A percentile compares a stretch with the other conserved stretches of the same genome.
Conservation (phyloP, 2,329 filamentous ascomycete genomes). For the Sporothrix euskadiensis region DNA sequence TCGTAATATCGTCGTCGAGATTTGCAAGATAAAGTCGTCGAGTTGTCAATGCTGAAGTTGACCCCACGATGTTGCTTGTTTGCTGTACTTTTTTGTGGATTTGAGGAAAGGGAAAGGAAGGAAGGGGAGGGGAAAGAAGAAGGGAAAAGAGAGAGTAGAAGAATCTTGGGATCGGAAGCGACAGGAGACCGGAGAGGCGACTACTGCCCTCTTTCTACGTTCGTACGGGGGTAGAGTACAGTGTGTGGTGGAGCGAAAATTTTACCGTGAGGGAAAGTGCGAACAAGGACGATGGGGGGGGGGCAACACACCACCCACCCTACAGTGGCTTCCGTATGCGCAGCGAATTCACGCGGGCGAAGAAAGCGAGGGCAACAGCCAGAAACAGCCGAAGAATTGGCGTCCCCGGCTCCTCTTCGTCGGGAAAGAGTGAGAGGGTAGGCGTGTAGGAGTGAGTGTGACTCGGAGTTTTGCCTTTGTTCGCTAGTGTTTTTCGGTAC, state of each 20-base stretch:
- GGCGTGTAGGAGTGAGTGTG: not conserved
- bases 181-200: slow-evolving; percentile 7
- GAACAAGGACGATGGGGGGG: not conserved
- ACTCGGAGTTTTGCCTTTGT: not conserved
- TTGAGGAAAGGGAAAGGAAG: not conserved
- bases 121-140: not conserved
- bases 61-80: slow-evolving; percentile 8
- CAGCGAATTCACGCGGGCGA: slow-evolving; percentile 4
- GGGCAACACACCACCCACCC: not conserved
- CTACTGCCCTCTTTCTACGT: slow-evolving; percentile 7
- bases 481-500: not conserved
- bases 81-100: not conserved
- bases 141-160: slow-evolving; percentile 6
- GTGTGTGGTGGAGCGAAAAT: slow-evolving; percentile 27
- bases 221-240: not conserved
- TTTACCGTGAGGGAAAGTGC: slow-evolving; percentile 21
- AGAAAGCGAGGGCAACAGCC: not conserved
- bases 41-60: not conserved
- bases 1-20: not conserved
- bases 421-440: not conserved
- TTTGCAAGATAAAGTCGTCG: not conserved
- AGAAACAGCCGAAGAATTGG: slow-evolving; percentile 19
- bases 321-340: not conserved
- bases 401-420: slow-evolving; percentile 3
- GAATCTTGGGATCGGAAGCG: slow-evolving; percentile 16